Conservation (phyloP, 345 rosid species). For the Eucalyptus guilfoylei region DNA sequence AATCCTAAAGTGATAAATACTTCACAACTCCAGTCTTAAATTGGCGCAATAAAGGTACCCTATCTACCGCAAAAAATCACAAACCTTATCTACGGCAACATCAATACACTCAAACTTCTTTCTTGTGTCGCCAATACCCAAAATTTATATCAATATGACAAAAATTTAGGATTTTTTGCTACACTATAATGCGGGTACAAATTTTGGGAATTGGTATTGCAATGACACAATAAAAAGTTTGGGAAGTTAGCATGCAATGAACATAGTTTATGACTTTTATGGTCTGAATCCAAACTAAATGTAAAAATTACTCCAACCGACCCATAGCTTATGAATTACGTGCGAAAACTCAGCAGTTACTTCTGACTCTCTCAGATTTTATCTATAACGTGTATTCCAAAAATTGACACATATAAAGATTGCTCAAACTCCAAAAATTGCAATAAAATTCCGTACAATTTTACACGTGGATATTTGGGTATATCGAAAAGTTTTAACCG, state of each 20-base stretch:
- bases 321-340: background rate
- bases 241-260: background rate
- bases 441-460: background rate
- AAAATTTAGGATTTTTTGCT: no score
- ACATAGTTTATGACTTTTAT: background rate
- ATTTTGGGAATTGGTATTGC: accelerated
- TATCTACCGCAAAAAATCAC: background rate
- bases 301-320: background rate
- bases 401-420: background rate
- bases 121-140: background rate
- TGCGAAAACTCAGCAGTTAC: background rate
- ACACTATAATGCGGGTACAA: background rate
- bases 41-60: no score
- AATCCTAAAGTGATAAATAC: background rate
- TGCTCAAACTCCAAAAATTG: background rate
- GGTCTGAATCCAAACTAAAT: background rate
- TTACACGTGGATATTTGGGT: background rate
- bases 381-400: background rate
- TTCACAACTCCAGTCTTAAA: no score
- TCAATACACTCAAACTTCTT: background rate
- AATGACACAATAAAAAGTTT: background rate
- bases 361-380: background rate
- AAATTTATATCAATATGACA: background rate
- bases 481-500: background rate
- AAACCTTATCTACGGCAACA: accelerated